Base-by-base conservation (phyloP, 106 monocot genomes). In the Agapanthus africanus region DNA sequence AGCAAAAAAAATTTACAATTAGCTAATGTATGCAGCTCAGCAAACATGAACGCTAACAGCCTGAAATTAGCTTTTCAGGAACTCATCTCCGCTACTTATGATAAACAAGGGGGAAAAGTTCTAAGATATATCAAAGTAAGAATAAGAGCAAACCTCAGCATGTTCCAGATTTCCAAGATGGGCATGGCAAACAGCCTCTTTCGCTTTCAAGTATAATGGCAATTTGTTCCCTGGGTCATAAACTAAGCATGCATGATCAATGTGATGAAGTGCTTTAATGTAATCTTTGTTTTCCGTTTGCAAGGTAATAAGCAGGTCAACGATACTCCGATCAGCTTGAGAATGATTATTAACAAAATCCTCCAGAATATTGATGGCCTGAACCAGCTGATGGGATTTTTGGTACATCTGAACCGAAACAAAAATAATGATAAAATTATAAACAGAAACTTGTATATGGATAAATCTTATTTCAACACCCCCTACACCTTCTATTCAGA, bases 161-260 rank as follows among this genome's bases (percentile, higher is more conserved):
- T 85, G 67, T 54, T 84, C 79, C 72, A 85, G 71, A 68, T 90
- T 86, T 69, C 93, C 90, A 71, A 93, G 83, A 78, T 81, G 74
- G 54, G 87, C 87, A 69, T 78, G 76, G 73, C 99, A 93, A 67
- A 99, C 54, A 70, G 73, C 88, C 35, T 59, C 73, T 66, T 91
- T 75, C 38, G 79, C 74, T 66, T 81, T 70, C 49, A 93, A 50
- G 69, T 59, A 63, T 16, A 83, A 52, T 15, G 79, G 79, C 59
- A 83, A 13, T 25, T 81, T 72, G 52, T 79, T 78, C 9, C 50
- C 57, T 51, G 64, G 69, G n/a, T 40, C 52, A 67, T 47, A 70
- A 25, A 47, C 18, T 68, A 74, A 68, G 42, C 28, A 37, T 22
- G 76, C 73, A 67, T 63, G 65, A 37, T 90, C 73, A 66, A 90